Evolutionary conservation across 441 rosid species (phyloP).

Genomic region (Adansonia madagascariensis): DNA sequence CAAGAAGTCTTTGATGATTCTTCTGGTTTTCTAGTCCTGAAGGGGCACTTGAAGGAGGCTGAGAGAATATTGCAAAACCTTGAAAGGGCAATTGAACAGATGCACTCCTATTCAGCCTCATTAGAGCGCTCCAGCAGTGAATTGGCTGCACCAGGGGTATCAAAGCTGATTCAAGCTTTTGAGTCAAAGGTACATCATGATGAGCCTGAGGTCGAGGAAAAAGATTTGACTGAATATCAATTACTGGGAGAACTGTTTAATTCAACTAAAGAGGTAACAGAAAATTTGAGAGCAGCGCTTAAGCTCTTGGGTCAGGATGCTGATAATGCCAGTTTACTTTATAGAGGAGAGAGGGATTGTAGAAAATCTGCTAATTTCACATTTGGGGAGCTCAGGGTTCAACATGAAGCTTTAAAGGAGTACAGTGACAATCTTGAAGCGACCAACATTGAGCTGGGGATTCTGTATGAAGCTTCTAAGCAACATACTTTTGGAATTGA

Average conservation of each 20-base stretch:
- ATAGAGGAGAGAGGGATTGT: constrained; percentile 52
- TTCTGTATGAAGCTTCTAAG: constrained; percentile 69
- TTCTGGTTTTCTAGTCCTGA: constrained; percentile 51
- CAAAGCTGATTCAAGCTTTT: constrained; percentile 83
- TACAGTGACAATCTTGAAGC: constrained; percentile 57
- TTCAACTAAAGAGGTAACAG: constrained; percentile 51
- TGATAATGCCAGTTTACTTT: constrained; percentile 45
- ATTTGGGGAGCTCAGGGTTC: constrained; percentile 49
- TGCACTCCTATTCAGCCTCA: constrained; percentile 43
- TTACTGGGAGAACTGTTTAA: constrained; percentile 48
- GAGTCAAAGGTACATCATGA: constrained; percentile 69
- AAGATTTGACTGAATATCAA: constrained; percentile 42
- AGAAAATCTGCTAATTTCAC: constrained; percentile 42
- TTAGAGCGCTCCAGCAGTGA: constrained; percentile 48
- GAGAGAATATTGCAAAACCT: constrained; percentile 59
- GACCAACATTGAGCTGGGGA: constrained; percentile 56
- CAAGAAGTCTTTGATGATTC: constrained; percentile 48
- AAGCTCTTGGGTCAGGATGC: constrained; percentile 63
- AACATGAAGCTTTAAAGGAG: constrained; percentile 56
- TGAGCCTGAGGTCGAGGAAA: constrained; percentile 60
- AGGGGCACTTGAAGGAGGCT: constrained; percentile 60
- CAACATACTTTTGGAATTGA: constrained; percentile 49
- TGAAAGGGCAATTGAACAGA: constrained; percentile 62
- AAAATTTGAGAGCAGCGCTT: constrained; percentile 59
- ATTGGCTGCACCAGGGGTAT: constrained; percentile 57